A percentile compares a stretch with the other conserved stretches of the same genome.
phyloP scores from a whole-genome alignment of 164 flowering plant genomes.

The Buxus sempervirens region DNA sequence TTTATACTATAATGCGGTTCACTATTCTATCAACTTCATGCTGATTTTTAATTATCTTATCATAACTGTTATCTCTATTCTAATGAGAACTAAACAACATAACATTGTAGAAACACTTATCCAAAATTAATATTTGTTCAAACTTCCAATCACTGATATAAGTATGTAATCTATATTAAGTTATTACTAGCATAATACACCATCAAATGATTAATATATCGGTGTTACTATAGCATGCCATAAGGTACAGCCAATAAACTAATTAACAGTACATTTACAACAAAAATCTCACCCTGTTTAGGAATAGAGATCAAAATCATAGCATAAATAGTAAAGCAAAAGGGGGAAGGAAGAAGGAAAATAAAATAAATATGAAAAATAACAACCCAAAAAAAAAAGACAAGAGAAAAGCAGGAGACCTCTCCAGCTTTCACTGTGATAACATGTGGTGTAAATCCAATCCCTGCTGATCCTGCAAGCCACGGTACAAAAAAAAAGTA shows the following conservation, averaged over 20 bases:
- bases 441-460: slow-evolving; percentile 84
- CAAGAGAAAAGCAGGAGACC: slow-evolving; percentile 33
- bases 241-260: background rate
- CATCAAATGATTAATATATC: too few relatives aligned
- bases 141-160: too few relatives aligned
- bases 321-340: background rate
- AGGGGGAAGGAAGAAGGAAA: background rate
- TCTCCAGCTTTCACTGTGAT: slow-evolving; percentile 88
- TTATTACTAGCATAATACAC: too few relatives aligned
- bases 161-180: too few relatives aligned
- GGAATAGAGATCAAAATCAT: background rate
- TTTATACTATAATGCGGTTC: too few relatives aligned
- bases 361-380: background rate
- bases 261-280: background rate
- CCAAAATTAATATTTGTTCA: too few relatives aligned
- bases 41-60: too few relatives aligned
- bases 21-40: too few relatives aligned
- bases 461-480: slow-evolving; percentile 65
- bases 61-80: too few relatives aligned
- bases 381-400: background rate
- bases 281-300: background rate
- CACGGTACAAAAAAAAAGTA: background rate
- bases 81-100: too few relatives aligned
- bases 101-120: too few relatives aligned
- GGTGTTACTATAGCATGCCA: background rate